Evolutionary conservation across 371 early-diverging fungal species (phyloP), one percentile per base, ranked within the genome.

Genomic region (Mortierella sp.): DNA sequence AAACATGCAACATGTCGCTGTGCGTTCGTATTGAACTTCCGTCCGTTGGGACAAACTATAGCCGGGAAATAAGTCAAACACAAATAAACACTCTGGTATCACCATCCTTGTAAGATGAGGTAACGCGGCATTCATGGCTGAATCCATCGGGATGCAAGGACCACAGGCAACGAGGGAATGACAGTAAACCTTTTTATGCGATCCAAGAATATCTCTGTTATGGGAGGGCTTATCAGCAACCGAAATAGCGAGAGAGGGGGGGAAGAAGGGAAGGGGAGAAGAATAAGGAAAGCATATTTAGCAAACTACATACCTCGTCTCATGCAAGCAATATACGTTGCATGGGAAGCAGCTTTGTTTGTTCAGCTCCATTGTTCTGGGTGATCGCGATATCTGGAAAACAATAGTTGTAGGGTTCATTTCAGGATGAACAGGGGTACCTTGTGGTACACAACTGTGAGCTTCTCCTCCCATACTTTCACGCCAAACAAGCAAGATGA

Each of bases 271-370:
- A 40, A 13, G 40, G 13, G 40, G 12, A 9, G 28, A 13, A 29
- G 9, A 53, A 28, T 26, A 26, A 26, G 13, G 13, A 13, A 28
- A 23, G 10, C 29, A 53, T 53, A 28, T 53, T 53, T 53, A 28
- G 53, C 13, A 28, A 13, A 53, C 23, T 1, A 53, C 26, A 19
- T 53, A 23, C 53, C 28, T 13, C 23, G 28, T 34, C 28, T 53
- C 64, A 64, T 54, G 26, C 40, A 47, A 26, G 64, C 55, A 64
- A 64, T 64, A 64, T 64, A 64, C 55, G 64, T 64, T 64, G 64
- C 64, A 64, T 51, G 12, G 55, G 34, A 15, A 28, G 51, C 47
- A 23, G 32, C 34, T n/a, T 32, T n/a, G 51, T 63, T 34, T 43
- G 31, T 63, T 63, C 28, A 3, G 42, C 19, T 32, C 15, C 15